Evolutionary conservation across 768 basidiomycete genomes (phyloP).

Genomic region (Omphalotus guepiniiformis): DNA sequence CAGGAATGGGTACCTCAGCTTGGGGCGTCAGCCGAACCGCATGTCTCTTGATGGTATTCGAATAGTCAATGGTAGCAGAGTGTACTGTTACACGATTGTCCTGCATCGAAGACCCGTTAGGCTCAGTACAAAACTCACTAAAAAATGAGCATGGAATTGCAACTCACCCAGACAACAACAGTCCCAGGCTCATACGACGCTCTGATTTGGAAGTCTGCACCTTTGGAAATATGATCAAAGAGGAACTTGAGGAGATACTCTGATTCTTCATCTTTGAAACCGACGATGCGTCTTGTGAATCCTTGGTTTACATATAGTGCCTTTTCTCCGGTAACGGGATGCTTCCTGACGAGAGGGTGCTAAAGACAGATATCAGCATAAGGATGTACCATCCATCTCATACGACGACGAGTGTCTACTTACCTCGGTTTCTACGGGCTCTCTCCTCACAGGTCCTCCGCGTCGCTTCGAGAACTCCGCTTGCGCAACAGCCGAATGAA

Average conservation of each 20-base stretch:
- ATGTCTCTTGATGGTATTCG: constrained; percentile 33
- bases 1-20: constrained; percentile 42
- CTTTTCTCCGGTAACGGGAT: constrained; percentile 63
- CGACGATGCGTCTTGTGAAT: constrained; percentile 52
- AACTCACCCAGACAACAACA: constrained; percentile 52
- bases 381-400: neutral
- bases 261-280: constrained; percentile 51
- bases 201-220: constrained; percentile 46
- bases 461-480: constrained; percentile 40
- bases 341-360: constrained; percentile 54
- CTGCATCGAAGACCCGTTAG: constrained; percentile 18
- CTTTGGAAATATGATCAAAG: constrained; percentile 48
- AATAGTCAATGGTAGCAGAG: constrained; percentile 40
- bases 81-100: constrained; percentile 48
- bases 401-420: constrained; percentile 6
- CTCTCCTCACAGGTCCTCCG: constrained; percentile 45
- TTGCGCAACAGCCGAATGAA: constrained; percentile 53
- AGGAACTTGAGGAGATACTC: constrained; percentile 52
- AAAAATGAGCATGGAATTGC: neutral
- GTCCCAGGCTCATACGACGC: constrained; percentile 49
- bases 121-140: neutral
- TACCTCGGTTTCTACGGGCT: constrained; percentile 45
- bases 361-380: constrained; percentile 11
- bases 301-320: constrained; percentile 54
- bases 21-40: constrained; percentile 46